Evolutionary conservation across 2,329 filamentous ascomycete genomes (phyloP).

Genomic region (Domatiomyces globalis): DNA sequence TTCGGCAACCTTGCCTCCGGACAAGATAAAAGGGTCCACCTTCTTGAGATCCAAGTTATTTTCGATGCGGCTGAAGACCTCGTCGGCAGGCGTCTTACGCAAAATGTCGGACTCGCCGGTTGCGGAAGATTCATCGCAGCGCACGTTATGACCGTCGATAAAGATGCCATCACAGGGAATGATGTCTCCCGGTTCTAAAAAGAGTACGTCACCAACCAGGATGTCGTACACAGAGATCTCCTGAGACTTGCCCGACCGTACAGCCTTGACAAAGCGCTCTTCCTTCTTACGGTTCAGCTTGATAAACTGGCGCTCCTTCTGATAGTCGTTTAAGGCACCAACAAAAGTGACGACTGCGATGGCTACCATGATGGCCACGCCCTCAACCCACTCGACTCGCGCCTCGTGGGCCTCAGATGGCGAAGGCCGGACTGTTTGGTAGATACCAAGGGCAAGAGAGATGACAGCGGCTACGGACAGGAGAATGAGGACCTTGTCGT

Average conservation of each 20-base stretch:
- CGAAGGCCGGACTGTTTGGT: slow-evolving; percentile 27
- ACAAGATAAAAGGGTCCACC: slow-evolving; percentile 63
- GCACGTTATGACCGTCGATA: slow-evolving; percentile 51
- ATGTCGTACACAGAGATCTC: slow-evolving; percentile 59
- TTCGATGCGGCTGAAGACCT: slow-evolving; percentile 51
- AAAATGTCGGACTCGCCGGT: slow-evolving; percentile 64
- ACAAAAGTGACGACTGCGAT: slow-evolving; percentile 63
- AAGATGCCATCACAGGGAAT: slow-evolving; percentile 59
- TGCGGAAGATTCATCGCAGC: slow-evolving; percentile 60
- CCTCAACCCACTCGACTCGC: slow-evolving; percentile 66
- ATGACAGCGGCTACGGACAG: slow-evolving; percentile 54
- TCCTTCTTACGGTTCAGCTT: slow-evolving; percentile 71
- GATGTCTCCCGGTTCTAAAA: slow-evolving; percentile 59
- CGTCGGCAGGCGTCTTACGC: slow-evolving; percentile 50
- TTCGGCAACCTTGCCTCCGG: slow-evolving; percentile 62
- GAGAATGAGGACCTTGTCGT: slow-evolving; percentile 61
- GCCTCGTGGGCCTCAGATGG: slow-evolving; percentile 23
- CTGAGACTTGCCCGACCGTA: slow-evolving; percentile 57
- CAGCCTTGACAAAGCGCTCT: slow-evolving; percentile 57
- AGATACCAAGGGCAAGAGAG: slow-evolving; percentile 57
- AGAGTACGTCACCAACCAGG: slow-evolving; percentile 58
- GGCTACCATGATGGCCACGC: slow-evolving; percentile 63
- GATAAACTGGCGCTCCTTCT: slow-evolving; percentile 68
- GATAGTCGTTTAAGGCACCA: slow-evolving; percentile 67
- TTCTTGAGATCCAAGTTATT: slow-evolving; percentile 35